Base-by-base conservation (phyloP, 495 filamentous ascomycete species). In the Cercophora newfieldiana region DNA sequence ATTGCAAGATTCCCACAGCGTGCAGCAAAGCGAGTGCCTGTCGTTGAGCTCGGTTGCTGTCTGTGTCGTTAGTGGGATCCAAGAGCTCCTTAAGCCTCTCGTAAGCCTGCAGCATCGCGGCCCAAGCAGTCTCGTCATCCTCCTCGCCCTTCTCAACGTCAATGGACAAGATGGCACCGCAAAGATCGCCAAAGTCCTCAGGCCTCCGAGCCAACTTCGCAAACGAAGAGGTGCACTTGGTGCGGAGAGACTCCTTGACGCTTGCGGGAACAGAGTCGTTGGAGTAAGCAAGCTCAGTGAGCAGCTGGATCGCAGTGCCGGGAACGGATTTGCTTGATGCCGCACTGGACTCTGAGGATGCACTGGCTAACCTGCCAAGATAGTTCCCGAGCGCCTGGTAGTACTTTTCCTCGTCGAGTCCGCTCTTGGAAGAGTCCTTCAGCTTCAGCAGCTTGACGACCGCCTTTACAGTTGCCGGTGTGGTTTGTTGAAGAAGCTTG, bases 1-100 rank as follows among this genome's bases (percentile, higher is more conserved):
- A 83, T 71, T 97, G 91, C 30, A 97, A 77, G 55, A 97, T 85
- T 1, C 90, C 89, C 63, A 96, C 82, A n/a, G 91, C 90, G 75
- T 95, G 94, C 7, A 97, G 81, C 7, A 97, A 82, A 50, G 88
- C 88, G 66, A 96, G 89, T 0, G 91, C 90, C 47, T 87, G 78
- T 3, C 77, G 75, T 66, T 79, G 70, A 0, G 53, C 78, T 30
- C 77, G 72, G 58, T 78, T 73, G 24, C 51, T 69, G 6, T 77
- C 66, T 19, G 77, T 69, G 63, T 79, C 73, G n/a, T 81, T 74
- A 58, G 82, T 77, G 69, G 85, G 84, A 72, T 87, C 87, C n/a
- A 89, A 82, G 4, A 94, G 77, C 63, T 89, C 88, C 69, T 87
- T 83, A 54, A 97, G 77, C 7, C 85, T 85, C 61, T 89, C 86